phyloP scores from a whole-genome alignment of 805 yeast genomes.

The Tetrapisispora fleetii region DNA sequence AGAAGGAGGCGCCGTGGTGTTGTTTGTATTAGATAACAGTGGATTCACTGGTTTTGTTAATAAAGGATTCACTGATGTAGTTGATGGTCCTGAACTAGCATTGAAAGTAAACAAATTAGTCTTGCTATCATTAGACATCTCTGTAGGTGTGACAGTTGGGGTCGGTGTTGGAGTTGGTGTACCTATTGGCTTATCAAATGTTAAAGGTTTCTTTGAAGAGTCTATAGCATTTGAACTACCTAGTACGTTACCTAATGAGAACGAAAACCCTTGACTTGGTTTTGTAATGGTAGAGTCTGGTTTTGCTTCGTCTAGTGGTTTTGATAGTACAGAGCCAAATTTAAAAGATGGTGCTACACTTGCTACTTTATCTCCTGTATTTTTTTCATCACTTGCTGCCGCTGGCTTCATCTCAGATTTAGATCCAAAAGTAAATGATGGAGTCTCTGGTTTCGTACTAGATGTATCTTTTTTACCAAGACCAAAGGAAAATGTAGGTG shows the following conservation, averaged over 20 bases:
- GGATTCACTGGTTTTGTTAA: background rate
- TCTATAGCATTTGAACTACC: constrained; percentile 3
- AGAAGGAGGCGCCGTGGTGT: background rate
- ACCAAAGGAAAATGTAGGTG: constrained; percentile 10
- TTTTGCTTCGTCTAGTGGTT: background rate
- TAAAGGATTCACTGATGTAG: background rate
- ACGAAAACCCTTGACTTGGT: constrained; percentile 4
- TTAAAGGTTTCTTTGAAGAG: constrained; percentile 1
- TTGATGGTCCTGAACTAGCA: background rate
- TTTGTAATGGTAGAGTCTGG: background rate
- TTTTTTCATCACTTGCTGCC: constrained; percentile 18
- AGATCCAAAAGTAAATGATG: background rate
- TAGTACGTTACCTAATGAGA: background rate
- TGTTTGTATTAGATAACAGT: background rate
- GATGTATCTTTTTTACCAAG: background rate
- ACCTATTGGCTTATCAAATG: constrained; percentile 6
- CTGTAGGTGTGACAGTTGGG: constrained; percentile 1
- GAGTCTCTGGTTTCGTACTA: background rate
- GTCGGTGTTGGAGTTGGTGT: constrained; percentile 1
- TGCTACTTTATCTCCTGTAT: constrained; percentile 3
- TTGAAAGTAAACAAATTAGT: constrained; percentile 1
- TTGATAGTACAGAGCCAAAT: constrained; percentile 22
- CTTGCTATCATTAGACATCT: background rate
- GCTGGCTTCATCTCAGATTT: constrained; percentile 6
- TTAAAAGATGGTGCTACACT: background rate